phyloP scores from a whole-genome alignment of 352 stramenopile genomes.

The Pythium angustatum region DNA sequence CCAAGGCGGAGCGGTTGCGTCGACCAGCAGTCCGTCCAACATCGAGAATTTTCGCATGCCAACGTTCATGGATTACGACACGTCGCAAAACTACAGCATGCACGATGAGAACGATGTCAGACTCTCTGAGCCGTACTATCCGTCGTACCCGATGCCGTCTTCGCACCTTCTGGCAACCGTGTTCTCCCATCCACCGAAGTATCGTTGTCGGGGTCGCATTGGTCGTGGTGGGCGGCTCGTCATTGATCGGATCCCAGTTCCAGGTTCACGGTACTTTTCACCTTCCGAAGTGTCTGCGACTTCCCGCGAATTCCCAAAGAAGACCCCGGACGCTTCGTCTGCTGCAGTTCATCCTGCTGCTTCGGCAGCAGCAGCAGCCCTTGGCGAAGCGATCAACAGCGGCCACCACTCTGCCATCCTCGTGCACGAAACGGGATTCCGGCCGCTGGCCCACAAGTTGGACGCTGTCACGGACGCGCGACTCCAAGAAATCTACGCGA shows the following conservation, averaged over 20 bases:
- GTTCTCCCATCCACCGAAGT: conserved; percentile 73
- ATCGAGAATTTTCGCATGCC: conserved; percentile 25
- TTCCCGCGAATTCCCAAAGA: conserved; percentile 29
- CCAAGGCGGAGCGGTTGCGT: neutral
- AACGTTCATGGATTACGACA: conserved; percentile 83
- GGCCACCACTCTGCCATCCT: conserved; percentile 55
- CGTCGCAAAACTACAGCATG: conserved; percentile 62
- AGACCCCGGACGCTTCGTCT: neutral
- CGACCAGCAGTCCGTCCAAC: conserved; percentile 15
- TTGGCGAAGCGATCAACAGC: conserved; percentile 48
- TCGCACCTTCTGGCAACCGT: conserved; percentile 64
- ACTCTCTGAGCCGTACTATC: conserved; percentile 40
- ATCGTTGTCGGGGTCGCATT: conserved; percentile 66
- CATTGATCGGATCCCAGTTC: conserved; percentile 72
- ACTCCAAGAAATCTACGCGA: conserved; percentile 78
- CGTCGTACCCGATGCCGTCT: conserved; percentile 66
- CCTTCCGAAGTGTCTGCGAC: conserved; percentile 53
- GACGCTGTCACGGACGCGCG: conserved; percentile 53
- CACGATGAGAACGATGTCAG: conserved; percentile 35
- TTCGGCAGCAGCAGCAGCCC: conserved; percentile 13
- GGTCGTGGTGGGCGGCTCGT: conserved; percentile 71
- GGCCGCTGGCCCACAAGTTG: conserved; percentile 50
- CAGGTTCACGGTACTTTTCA: conserved; percentile 53
- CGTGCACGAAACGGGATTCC: conserved; percentile 64
- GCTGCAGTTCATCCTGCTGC: neutral